phyloP scores from a whole-genome alignment of 768 basidiomycete genomes.

The Pholiota molesta region DNA sequence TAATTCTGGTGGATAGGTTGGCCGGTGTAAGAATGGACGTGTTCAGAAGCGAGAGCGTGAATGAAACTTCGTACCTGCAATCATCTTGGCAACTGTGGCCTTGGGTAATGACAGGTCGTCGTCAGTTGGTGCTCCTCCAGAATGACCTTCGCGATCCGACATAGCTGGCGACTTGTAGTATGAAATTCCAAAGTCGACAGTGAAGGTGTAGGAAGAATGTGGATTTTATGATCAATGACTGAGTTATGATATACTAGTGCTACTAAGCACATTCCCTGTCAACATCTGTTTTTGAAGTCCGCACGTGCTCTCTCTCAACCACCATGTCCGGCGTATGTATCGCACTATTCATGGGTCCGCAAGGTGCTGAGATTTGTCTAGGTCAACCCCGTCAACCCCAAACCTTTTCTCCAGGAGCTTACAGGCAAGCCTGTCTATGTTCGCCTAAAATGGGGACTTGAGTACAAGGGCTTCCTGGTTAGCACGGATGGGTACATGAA shows the following conservation, averaged over 20 bases:
- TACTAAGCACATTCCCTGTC: background rate
- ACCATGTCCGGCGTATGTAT: conserved; percentile 68
- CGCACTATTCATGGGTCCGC: conserved; percentile 11
- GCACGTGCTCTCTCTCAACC: conserved; percentile 46
- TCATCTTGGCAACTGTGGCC: conserved; percentile 97
- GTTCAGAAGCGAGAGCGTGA: background rate
- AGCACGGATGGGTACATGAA: conserved; percentile 99
- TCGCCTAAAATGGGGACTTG: conserved; percentile 96
- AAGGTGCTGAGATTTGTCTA: conserved; percentile 30
- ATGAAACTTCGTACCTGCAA: conserved; percentile 61
- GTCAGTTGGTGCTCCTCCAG: conserved; percentile 64
- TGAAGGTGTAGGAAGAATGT: conserved; percentile 6
- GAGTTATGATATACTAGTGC: background rate
- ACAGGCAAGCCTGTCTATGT: conserved; percentile 97
- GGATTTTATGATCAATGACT: background rate
- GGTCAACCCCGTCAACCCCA: conserved; percentile 96
- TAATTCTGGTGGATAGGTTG: conserved; percentile 61
- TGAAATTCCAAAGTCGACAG: background rate
- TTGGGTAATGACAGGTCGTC: conserved; percentile 96
- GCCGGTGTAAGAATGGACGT: conserved; percentile 11
- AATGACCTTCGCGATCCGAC: conserved; percentile 89
- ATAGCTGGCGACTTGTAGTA: conserved; percentile 50
- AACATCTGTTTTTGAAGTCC: conserved; percentile 35
- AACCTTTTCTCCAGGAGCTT: conserved; percentile 97
- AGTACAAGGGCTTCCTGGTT: conserved; percentile 99